Conservation (phyloP, 2,329 filamentous ascomycete species). For the Helicocarpus griseus region DNA sequence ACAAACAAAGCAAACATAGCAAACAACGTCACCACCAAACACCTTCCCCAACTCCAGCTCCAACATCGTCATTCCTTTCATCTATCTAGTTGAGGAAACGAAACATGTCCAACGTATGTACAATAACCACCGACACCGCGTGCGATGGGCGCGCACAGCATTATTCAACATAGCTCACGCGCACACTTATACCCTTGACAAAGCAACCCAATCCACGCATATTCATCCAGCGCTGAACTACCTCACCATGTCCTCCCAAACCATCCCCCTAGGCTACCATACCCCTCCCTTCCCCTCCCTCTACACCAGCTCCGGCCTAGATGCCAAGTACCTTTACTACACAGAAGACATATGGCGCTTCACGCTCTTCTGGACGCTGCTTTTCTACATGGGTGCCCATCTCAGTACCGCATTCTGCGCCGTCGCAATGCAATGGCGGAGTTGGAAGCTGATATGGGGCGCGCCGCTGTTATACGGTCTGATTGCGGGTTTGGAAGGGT, state of each 20-base stretch:
- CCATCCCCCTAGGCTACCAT: constrained; percentile 43
- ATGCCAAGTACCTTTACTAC: constrained; percentile 59
- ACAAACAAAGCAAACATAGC: constrained; percentile 21
- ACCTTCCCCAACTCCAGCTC: not conserved
- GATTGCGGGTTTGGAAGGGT: constrained; percentile 63
- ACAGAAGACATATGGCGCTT: constrained; percentile 75
- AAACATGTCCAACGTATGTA: too few species aligned
- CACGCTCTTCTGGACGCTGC: constrained; percentile 75
- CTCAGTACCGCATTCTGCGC: constrained; percentile 62
- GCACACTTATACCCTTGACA: too few species aligned
- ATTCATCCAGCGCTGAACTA: not conserved
- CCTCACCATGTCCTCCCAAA: constrained; percentile 7
- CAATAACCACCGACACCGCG: too few species aligned
- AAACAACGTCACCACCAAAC: constrained; percentile 16
- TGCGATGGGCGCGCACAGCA: too few species aligned
- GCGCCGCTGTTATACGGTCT: constrained; percentile 61
- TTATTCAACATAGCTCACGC: too few species aligned
- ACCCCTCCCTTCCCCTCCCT: constrained; percentile 71
- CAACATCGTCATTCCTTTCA: not conserved
- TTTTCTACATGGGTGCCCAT: constrained; percentile 69
- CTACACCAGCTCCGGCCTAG: constrained; percentile 60
- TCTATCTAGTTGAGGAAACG: too few species aligned
- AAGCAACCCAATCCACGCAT: not conserved
- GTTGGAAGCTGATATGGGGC: constrained; percentile 50
- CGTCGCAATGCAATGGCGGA: constrained; percentile 55